Evolutionary conservation across 1,284 basidiomycete genomes (phyloP), one percentile per base, ranked within the genome.

Genomic region (Sanghuangporus weigelae): DNA sequence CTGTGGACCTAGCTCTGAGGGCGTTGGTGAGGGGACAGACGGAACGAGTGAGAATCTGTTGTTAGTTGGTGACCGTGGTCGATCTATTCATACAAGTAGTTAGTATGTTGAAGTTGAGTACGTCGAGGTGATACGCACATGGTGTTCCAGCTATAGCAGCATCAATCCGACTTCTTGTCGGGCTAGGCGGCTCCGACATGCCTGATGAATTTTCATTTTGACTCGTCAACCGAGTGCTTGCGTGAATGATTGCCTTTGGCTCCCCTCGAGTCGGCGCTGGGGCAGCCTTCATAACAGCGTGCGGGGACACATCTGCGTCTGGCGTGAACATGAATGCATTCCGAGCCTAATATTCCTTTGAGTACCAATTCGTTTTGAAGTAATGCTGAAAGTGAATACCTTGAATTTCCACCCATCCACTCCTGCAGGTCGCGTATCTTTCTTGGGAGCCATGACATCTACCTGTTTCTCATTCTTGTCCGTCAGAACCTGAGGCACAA

Each of bases 311-410:
- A 71, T 98, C 89, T 35, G 92, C 92, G 71, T 96, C 95, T 2
- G 95, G 95, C 1, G 89, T 73, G 71, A 96, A 98, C 93, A 96
- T 96, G 60, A 98, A 81, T 7, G 90, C 86, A 77, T 98, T 98
- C 63, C 95, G 86, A 36, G 92, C 83, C 93, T 95, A 68, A 26
- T 1, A 49, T 57, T 42, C 51, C 62, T 57, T 49, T 65, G 16
- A 64, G 66, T 31, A 64, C 59, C 44, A 55, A 48, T 53, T n/a
- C 14, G 3, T 59, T 56, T 62, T 23, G 26, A 48, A n/a, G 42
- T 7, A 16, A 51, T 49, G n/a, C 39, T 57, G 57, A 44, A 51
- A 44, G 38, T 40, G 62, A 39, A 66, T 71, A 90, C 93, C 81
- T 89, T 95, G 81, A 95, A 96, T 55, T 84, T 86, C 93, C 94